phyloP scores from a whole-genome alignment of 2,329 filamentous ascomycete species.

The Xylaria sp. region DNA sequence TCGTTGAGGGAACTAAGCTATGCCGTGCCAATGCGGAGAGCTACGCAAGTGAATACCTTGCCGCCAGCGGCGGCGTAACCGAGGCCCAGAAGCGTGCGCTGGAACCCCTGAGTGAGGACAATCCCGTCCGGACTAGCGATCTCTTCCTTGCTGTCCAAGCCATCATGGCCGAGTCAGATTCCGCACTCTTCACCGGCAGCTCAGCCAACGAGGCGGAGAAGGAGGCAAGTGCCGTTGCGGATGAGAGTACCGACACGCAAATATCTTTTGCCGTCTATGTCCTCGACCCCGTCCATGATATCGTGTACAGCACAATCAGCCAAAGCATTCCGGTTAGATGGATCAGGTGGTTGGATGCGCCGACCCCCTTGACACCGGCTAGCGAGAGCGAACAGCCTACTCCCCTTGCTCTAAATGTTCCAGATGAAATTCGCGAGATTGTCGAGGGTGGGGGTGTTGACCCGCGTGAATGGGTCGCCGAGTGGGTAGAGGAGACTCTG shows the following conservation, averaged over 20 bases:
- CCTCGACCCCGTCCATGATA: constrained; percentile 89
- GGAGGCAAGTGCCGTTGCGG: constrained; percentile 62
- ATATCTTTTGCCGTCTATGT: constrained; percentile 82
- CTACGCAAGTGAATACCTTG: constrained; percentile 87
- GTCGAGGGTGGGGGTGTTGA: constrained; percentile 81
- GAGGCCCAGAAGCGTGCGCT: constrained; percentile 82
- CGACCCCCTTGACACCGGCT: constrained; percentile 65
- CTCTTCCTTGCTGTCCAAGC: constrained; percentile 97
- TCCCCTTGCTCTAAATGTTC: constrained; percentile 58
- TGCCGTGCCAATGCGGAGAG: constrained; percentile 88
- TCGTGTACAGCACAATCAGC: constrained; percentile 84
- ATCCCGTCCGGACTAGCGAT: constrained; percentile 91
- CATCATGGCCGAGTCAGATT: constrained; percentile 71
- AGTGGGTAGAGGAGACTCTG: constrained; percentile 94
- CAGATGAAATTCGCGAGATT: constrained; percentile 88
- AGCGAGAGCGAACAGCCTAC: constrained; percentile 56
- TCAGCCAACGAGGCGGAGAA: constrained; percentile 64
- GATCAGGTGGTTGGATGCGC: constrained; percentile 90
- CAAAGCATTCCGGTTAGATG: constrained; percentile 86
- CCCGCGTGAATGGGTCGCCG: constrained; percentile 94
- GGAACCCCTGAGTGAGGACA: constrained; percentile 81
- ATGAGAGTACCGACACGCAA: constrained; percentile 66
- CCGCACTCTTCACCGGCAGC: constrained; percentile 73
- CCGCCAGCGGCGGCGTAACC: constrained; percentile 79
- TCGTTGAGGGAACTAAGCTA: constrained; percentile 89